Evolutionary conservation across 116 monocot genomes (phyloP), one percentile per base, ranked within the genome.

Genomic region (Zostera marina): DNA sequence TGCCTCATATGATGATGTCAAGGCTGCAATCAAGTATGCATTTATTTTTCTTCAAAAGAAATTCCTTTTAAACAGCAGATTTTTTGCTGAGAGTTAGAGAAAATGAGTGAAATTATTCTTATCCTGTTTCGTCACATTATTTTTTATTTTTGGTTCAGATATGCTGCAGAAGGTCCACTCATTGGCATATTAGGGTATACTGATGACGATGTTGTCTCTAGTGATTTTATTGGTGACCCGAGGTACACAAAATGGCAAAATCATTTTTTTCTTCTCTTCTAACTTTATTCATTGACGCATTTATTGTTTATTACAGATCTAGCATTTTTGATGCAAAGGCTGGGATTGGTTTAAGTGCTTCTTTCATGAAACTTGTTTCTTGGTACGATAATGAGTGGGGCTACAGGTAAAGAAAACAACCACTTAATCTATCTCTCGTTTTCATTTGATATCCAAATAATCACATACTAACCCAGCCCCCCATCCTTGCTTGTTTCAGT

Each of bases 121-220:
- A 49, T 45, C 14, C 20, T 6, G 3, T 49, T 6, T 20, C 17
- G 9, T 49, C 8, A 16, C 2, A 49, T 8, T 49, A 1, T 15
- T 49, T 49, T 49, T 49, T 49, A 17, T 15, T 54, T 22, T 11
- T 12, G 54, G 22, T 26, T 24, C 63, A 96, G 96, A 73, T 62
- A 57, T 63, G 89, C 89, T 48, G 81, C 96, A 22, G 82, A 89
- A 61, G 80, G 89, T 38, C 62, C 68, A 48, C 49, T 96, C 52
- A 82, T 73, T 58, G 96, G 96, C 63, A 96, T 96, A 41, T 82
- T 96, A 65, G 96, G 96, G 5, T 96, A 96, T 73, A 96, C 89
- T 1, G 96, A 96, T 53, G 96, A 96, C 44, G 89, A 96, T 63
- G 96, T 96, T 22, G 96, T 96, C 44, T 96, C 96, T 26, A 96